Conservation (phyloP, 1,139 yeast genomes). For the Pichia sp. region DNA sequence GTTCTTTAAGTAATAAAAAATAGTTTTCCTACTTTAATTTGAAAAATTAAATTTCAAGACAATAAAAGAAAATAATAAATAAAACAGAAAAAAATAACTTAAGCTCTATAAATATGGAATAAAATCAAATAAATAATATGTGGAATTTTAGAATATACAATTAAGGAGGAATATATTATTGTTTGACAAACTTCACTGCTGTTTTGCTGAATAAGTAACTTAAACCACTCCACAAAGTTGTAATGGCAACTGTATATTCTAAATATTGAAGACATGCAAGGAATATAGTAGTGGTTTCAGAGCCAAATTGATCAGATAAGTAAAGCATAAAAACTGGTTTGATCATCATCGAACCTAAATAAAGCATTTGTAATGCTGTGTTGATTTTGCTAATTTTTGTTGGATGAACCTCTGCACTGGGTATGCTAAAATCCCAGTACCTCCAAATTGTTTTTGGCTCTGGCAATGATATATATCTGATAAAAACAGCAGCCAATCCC, state of each 20-base stretch:
- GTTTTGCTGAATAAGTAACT: conserved; percentile 64
- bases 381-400: conserved; percentile 82
- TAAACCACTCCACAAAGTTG: conserved; percentile 75
- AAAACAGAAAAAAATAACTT: too few species aligned
- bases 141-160: too few species aligned
- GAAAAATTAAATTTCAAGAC: too few species aligned
- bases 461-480: conserved; percentile 70
- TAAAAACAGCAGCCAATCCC: conserved; percentile 67
- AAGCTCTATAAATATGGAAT: background rate
- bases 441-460: conserved; percentile 66
- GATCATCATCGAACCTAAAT: conserved; percentile 69
- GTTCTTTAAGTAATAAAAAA: too few species aligned
- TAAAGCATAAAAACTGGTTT: conserved; percentile 49
- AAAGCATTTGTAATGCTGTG: conserved; percentile 88
- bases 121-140: background rate
- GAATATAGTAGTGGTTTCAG: conserved; percentile 21
- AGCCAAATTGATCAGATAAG: conserved; percentile 19
- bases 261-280: conserved; percentile 31
- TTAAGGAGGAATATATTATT: background rate
- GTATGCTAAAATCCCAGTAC: conserved; percentile 71
- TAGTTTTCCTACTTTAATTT: too few species aligned
- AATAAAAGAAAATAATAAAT: too few species aligned
- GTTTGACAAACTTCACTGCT: conserved; percentile 44
- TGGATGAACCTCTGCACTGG: conserved; percentile 87
- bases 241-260: conserved; percentile 62